Conservation (phyloP, 2,329 filamentous ascomycete species). For the Aspergillus niger region DNA sequence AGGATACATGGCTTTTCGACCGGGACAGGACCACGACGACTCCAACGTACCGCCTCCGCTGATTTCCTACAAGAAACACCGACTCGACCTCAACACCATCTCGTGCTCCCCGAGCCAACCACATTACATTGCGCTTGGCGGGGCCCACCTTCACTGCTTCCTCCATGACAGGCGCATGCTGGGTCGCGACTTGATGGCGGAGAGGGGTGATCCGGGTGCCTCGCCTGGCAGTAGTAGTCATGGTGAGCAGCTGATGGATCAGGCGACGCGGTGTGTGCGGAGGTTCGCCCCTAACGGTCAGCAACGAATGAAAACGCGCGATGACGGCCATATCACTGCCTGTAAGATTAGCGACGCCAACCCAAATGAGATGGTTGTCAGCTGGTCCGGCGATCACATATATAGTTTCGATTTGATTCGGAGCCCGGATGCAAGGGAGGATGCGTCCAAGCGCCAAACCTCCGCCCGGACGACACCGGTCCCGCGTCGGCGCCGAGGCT, state of each 20-base stretch:
- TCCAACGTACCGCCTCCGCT: constrained; percentile 62
- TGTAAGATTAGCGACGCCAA: constrained; percentile 71
- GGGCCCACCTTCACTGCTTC: constrained; percentile 69
- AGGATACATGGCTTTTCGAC: constrained; percentile 46
- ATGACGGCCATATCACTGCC: constrained; percentile 67
- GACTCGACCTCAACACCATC: constrained; percentile 67
- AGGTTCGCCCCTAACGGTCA: constrained; percentile 67
- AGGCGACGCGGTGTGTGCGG: constrained; percentile 66
- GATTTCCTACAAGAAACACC: constrained; percentile 66
- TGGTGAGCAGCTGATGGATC: constrained; percentile 58
- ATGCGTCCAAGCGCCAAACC: constrained; percentile 29
- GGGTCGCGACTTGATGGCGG: constrained; percentile 58
- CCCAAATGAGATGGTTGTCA: constrained; percentile 68
- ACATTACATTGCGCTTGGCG: constrained; percentile 69
- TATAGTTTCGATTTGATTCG: constrained; percentile 67
- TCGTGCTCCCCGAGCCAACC: constrained; percentile 68
- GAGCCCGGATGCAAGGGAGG: constrained; percentile 57
- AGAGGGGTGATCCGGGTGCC: constrained; percentile 51
- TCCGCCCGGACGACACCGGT: constrained; percentile 27
- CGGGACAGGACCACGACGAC: constrained; percentile 46
- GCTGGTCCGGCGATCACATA: constrained; percentile 68
- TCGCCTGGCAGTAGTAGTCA: constrained; percentile 47
- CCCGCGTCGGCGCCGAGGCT: constrained; percentile 36
- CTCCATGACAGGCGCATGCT: constrained; percentile 69
- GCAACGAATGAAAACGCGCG: constrained; percentile 45